These are phyloP conservation scores for Zygosaccharomyces sapae DNA, from an alignment of 1,139 yeast species.

Conservation along the genomic window DNA sequence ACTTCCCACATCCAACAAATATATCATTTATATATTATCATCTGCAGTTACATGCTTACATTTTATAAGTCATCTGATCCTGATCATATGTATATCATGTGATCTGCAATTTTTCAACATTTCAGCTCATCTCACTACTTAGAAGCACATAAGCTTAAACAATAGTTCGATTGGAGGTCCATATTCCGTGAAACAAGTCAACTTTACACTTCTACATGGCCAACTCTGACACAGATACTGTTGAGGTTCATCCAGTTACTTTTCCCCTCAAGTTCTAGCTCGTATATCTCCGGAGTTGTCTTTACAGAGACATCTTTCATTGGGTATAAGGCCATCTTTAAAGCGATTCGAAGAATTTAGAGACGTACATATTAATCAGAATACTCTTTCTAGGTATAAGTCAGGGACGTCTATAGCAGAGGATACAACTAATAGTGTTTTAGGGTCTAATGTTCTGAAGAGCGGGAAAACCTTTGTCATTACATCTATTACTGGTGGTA, in stretches of 20 bases:
- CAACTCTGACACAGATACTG: slow-evolving; percentile 14
- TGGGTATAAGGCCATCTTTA: slow-evolving; percentile 70
- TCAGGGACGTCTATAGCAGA: slow-evolving; percentile 19
- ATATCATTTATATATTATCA: no score
- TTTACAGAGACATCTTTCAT: slow-evolving; percentile 67
- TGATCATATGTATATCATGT: no score
- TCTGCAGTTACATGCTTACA: no score
- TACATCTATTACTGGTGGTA: slow-evolving; percentile 70
- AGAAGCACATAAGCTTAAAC: neutral
- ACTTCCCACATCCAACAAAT: no score
- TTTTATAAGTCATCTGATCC: no score
- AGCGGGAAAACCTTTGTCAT: slow-evolving; percentile 74
- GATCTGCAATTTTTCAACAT: slow-evolving; percentile 3
- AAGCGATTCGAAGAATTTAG: slow-evolving; percentile 72
- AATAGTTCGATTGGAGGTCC: neutral
- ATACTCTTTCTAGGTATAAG: slow-evolving; percentile 42
- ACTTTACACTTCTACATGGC: slow-evolving; percentile 2
- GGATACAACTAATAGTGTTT: slow-evolving; percentile 36
- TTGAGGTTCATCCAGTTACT: slow-evolving; percentile 30
- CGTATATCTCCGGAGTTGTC: slow-evolving; percentile 83
- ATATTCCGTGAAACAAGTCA: neutral
- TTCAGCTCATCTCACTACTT: slow-evolving; percentile 1
- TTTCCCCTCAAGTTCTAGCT: slow-evolving; percentile 83
- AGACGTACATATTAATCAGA: slow-evolving; percentile 46
- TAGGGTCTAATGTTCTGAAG: slow-evolving; percentile 71